phyloP scores from a whole-genome alignment of 495 filamentous ascomycete species.

The Bombardia bombarda region DNA sequence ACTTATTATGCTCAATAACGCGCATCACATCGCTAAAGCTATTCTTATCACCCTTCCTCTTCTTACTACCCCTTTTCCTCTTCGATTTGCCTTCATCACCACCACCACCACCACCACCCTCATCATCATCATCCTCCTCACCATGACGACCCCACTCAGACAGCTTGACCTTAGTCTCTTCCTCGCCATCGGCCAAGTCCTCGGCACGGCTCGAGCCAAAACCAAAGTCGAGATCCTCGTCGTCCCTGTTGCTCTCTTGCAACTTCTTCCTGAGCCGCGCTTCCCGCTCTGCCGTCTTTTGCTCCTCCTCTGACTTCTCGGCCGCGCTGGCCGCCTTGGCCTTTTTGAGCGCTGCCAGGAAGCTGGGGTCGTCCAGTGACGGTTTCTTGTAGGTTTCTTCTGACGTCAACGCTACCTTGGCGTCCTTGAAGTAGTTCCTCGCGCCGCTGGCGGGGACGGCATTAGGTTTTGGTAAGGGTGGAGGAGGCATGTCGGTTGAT shows the following conservation, averaged over 20 bases:
- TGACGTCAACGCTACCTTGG: conserved; percentile 34
- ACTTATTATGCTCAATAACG: conserved; percentile 61
- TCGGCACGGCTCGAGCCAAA: conserved; percentile 81
- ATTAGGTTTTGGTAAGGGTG: conserved; percentile 23
- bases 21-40: conserved; percentile 72
- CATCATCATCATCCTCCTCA: conserved; percentile 41
- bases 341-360: conserved; percentile 78
- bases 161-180: conserved; percentile 53
- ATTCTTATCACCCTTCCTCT: conserved; percentile 78
- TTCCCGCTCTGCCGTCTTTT: conserved; percentile 39
- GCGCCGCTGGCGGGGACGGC: conserved; percentile 12
- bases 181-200: conserved; percentile 64
- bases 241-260: conserved; percentile 69
- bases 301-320: conserved; percentile 37
- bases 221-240: conserved; percentile 87
- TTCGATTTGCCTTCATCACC: conserved; percentile 49
- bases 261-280: conserved; percentile 68
- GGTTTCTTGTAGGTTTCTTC: conserved; percentile 40
- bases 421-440: conserved; percentile 55
- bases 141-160: conserved; percentile 49
- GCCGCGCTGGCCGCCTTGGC: conserved; percentile 62
- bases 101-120: conserved; percentile 34
- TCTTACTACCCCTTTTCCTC: conserved; percentile 76
- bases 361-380: conserved; percentile 62
- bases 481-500: conserved; percentile 31